These are phyloP conservation scores for Dichotomopilus funicola DNA, from an alignment of 2,329 filamentous ascomycete species.

Conservation along the genomic window DNA sequence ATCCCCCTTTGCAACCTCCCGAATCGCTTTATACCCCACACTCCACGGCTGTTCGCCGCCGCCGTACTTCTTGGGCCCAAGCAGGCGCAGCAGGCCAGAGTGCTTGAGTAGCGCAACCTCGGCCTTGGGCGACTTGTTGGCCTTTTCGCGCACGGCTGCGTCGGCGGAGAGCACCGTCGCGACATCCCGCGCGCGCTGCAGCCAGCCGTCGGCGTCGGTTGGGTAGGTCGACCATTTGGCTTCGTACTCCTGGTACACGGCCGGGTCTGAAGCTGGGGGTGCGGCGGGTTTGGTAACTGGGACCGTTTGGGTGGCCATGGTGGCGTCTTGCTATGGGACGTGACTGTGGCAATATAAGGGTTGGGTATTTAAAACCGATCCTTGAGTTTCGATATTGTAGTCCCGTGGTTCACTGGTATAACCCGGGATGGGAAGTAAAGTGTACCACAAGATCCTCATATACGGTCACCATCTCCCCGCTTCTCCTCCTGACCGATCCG, in stretches of 20 bases:
- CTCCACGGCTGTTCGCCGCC: conserved; percentile 40
- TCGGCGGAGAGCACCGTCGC: conserved; percentile 31
- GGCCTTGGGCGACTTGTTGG: conserved; percentile 35
- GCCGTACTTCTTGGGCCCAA: conserved; percentile 36
- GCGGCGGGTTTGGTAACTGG: conserved; percentile 1
- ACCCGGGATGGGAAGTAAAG: too few species aligned
- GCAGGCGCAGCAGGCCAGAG: conserved; percentile 34
- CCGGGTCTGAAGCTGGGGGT: conserved; percentile 29
- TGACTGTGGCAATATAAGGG: too few species aligned
- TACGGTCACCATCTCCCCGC: too few species aligned
- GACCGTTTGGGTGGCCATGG: background rate
- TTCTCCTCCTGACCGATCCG: background rate
- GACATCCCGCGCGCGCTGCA: conserved; percentile 35
- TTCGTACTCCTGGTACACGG: conserved; percentile 33
- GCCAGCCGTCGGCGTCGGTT: conserved; percentile 29
- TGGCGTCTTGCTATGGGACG: background rate
- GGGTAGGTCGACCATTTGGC: conserved; percentile 32
- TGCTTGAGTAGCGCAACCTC: conserved; percentile 38
- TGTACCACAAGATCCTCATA: too few species aligned
- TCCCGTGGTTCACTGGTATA: too few species aligned
- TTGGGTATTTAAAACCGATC: too few species aligned
- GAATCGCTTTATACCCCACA: conserved; percentile 51
- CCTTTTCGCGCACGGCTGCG: conserved; percentile 31
- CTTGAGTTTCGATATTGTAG: too few species aligned
- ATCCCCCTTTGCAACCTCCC: conserved; percentile 58